These are phyloP conservation scores for Novymonas esmeraldas DNA, from an alignment of 208 protist genomes.

Conservation along the genomic window DNA sequence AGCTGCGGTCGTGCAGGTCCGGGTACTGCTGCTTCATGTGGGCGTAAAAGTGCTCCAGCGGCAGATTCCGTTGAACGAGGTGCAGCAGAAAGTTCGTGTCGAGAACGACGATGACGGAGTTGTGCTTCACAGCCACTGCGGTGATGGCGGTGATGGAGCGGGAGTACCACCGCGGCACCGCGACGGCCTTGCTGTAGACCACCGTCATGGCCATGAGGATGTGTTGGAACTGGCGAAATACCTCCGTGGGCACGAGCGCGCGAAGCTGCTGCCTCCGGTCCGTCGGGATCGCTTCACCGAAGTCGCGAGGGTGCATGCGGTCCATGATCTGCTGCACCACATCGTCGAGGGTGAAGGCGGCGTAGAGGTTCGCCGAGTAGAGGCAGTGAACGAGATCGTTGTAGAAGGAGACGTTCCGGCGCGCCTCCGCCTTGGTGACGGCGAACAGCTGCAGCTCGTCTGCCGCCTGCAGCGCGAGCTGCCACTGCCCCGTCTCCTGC, in stretches of 20 bases:
- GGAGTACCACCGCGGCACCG: slow-evolving; percentile 53
- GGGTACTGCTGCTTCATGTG: slow-evolving; percentile 64
- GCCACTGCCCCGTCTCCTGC: slow-evolving; percentile 54
- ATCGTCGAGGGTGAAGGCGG: slow-evolving; percentile 47
- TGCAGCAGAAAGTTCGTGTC: slow-evolving; percentile 91
- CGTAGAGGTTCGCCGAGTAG: slow-evolving; percentile 69
- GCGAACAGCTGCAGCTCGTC: slow-evolving; percentile 58
- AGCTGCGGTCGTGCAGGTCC: slow-evolving; percentile 26
- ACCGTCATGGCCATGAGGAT: slow-evolving; percentile 51
- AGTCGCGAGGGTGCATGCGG: slow-evolving; percentile 53
- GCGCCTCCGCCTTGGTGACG: slow-evolving; percentile 37
- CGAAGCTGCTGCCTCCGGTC: slow-evolving; percentile 51
- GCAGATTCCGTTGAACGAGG: slow-evolving; percentile 68
- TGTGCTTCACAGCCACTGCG: slow-evolving; percentile 33
- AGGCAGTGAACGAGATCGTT: slow-evolving; percentile 61
- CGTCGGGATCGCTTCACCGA: not conserved
- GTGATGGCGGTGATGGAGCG: slow-evolving; percentile 44
- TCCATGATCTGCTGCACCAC: slow-evolving; percentile 56
- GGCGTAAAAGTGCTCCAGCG: slow-evolving; percentile 71
- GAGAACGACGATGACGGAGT: slow-evolving; percentile 56
- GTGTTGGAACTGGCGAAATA: slow-evolving; percentile 47
- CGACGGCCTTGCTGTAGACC: slow-evolving; percentile 49
- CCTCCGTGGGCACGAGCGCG: slow-evolving; percentile 44
- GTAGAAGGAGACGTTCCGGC: slow-evolving; percentile 34
- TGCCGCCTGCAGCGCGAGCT: slow-evolving; percentile 50